Evolutionary conservation across 768 basidiomycete species (phyloP).

Genomic region (Pleurotus pulmonarius): DNA sequence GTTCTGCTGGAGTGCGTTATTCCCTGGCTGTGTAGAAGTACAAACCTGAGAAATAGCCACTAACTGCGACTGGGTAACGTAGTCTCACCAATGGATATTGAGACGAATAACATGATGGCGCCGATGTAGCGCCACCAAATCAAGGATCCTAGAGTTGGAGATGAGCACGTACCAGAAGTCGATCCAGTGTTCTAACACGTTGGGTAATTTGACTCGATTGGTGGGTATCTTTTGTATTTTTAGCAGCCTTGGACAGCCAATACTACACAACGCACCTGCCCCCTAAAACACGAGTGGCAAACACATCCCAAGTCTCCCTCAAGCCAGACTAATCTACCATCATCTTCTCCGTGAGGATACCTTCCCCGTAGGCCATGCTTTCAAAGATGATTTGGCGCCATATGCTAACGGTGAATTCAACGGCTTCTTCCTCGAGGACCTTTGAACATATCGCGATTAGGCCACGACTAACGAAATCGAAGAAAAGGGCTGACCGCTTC

Average conservation of each 20-base stretch:
- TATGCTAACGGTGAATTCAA: constrained; percentile 68
- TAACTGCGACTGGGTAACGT: no score
- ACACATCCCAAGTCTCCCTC: constrained; percentile 18
- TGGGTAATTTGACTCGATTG: neutral
- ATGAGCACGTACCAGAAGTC: no score
- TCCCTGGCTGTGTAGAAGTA: no score
- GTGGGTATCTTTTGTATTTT: constrained; percentile 5
- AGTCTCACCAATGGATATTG: no score
- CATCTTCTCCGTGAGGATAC: constrained; percentile 82
- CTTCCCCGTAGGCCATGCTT: constrained; percentile 90
- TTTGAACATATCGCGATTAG: constrained; percentile 24
- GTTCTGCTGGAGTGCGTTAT: no score
- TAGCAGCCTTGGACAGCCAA: constrained; percentile 34
- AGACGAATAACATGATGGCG: no score
- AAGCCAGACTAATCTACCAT: constrained; percentile 58
- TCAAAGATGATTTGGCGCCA: constrained; percentile 96
- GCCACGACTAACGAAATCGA: neutral
- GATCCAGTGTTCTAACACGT: no score
- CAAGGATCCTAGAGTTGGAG: no score
- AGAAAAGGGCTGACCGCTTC: constrained; percentile 69
- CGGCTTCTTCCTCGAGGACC: constrained; percentile 93
- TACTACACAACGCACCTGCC: constrained; percentile 65
- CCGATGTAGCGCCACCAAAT: no score
- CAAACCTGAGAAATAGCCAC: no score
- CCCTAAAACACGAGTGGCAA: constrained; percentile 27